Evolutionary conservation across 306 rosid genomes (phyloP).

Genomic region (Acacia melanoxylon): DNA sequence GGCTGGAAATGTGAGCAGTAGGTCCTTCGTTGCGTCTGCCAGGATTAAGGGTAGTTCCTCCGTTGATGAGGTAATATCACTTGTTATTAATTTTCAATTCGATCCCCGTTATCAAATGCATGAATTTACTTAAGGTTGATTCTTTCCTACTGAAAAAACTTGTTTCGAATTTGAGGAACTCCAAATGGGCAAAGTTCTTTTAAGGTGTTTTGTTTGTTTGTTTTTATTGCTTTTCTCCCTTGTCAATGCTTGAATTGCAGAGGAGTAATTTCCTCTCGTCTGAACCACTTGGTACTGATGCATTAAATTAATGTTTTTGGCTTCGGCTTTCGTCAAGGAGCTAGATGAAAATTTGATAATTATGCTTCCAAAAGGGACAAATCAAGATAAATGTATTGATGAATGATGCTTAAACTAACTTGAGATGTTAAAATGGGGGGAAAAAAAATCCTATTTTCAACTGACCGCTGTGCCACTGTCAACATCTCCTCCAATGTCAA

Average conservation of each 20-base stretch:
- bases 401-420: neutral
- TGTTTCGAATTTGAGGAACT: neutral
- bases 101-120: neutral
- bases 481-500: neutral
- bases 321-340: neutral
- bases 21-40: slow-evolving; percentile 68
- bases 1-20: slow-evolving; percentile 41
- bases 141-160: neutral
- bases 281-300: neutral
- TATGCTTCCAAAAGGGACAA: neutral
- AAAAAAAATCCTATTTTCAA: neutral
- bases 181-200: neutral
- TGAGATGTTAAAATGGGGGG: neutral
- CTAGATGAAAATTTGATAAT: neutral
- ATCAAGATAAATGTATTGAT: neutral
- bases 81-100: neutral
- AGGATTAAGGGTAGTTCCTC: slow-evolving; percentile 43
- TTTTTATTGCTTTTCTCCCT: neutral
- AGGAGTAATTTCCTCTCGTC: neutral
- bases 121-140: neutral
- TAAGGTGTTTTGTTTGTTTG: neutral
- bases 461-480: neutral
- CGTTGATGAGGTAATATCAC: slow-evolving; percentile 56
- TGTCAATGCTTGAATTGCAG: neutral
- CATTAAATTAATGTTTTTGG: neutral